Percentiles rank a stretch among this genome's conserved stretches.
Evolutionary conservation across 257 asterid genomes (phyloP).

Genomic region (Penstemon barbatus): DNA sequence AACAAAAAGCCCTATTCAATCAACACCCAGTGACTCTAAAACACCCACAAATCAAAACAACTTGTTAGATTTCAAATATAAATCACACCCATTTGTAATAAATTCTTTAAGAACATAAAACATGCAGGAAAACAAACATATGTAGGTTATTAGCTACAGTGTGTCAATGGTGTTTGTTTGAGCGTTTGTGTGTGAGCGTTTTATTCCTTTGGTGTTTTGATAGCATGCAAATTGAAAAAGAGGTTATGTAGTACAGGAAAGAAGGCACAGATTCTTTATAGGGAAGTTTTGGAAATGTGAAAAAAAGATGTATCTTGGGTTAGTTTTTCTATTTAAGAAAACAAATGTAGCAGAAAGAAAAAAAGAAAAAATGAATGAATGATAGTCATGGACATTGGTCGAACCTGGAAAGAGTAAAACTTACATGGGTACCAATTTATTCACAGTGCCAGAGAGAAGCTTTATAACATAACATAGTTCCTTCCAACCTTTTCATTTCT

Average conservation of each 20-base stretch:
- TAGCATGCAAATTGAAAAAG: slow-evolving; percentile 34
- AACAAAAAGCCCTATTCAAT: slow-evolving; percentile 29
- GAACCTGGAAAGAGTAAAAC: slow-evolving; percentile 19
- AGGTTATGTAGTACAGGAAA: slow-evolving; percentile 1
- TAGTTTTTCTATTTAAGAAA: slow-evolving; percentile 19
- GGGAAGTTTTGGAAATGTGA: slow-evolving; percentile 25
- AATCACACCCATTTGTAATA: slow-evolving; percentile 24
- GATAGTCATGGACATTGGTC: slow-evolving; percentile 26
- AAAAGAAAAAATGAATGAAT: neutral
- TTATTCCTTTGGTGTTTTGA: neutral
- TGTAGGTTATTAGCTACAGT: slow-evolving; percentile 21
- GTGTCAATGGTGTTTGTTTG: slow-evolving; percentile 13
- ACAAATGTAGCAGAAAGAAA: slow-evolving; percentile 19
- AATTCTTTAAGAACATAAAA: slow-evolving; percentile 16
- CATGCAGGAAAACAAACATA: slow-evolving; percentile 24
- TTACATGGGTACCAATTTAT: slow-evolving; percentile 22
- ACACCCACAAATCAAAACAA: slow-evolving; percentile 22
- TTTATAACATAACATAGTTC: no score
- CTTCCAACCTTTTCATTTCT: no score
- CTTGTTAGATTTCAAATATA: slow-evolving; percentile 29
- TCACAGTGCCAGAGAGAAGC: slow-evolving; percentile 6
- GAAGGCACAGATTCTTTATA: slow-evolving; percentile 25
- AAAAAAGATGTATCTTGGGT: slow-evolving; percentile 3
- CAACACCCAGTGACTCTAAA: slow-evolving; percentile 30
- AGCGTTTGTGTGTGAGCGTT: slow-evolving; percentile 5